Percentiles rank a stretch among this genome's conserved stretches.
Conservation (phyloP, 2,329 filamentous ascomycete genomes). For the Stagonosporopsis chrysanthemi region DNA sequence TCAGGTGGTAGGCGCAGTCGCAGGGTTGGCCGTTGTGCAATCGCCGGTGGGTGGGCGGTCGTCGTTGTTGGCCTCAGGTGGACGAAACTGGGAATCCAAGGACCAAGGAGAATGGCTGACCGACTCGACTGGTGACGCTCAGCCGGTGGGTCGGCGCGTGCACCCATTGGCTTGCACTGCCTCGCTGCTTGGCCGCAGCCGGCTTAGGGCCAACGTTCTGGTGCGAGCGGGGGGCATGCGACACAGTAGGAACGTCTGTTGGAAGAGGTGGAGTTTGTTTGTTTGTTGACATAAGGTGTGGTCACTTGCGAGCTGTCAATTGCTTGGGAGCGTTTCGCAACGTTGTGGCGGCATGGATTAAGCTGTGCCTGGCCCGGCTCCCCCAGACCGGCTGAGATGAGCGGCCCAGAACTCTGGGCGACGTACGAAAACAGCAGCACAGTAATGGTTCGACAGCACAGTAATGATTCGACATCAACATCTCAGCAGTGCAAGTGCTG, state of each 20-base stretch:
- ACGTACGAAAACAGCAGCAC: neutral
- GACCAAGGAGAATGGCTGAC: too few species aligned
- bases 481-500: neutral
- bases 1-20: constrained; percentile 16
- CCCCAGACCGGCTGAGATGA: constrained; percentile 4
- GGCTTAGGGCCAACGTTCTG: constrained; percentile 10
- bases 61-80: constrained; percentile 12
- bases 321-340: neutral
- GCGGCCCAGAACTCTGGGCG: neutral
- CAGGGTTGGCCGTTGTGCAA: constrained; percentile 1
- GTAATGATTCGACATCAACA: too few species aligned
- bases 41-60: constrained; percentile 12
- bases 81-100: constrained; percentile 4
- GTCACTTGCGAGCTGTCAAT: neutral
- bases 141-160: constrained; percentile 14
- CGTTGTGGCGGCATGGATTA: constrained; percentile 10
- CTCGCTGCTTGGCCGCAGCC: constrained; percentile 11
- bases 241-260: neutral
- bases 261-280: neutral
- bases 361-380: neutral
- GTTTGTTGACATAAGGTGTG: neutral
- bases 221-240: constrained; percentile 6
- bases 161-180: constrained; percentile 19
- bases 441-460: neutral
- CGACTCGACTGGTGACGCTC: constrained; percentile 11